Evolutionary conservation across 805 yeast species (phyloP), one percentile per base, ranked within the genome.

Genomic region (Schwanniomyces polymorphus): DNA sequence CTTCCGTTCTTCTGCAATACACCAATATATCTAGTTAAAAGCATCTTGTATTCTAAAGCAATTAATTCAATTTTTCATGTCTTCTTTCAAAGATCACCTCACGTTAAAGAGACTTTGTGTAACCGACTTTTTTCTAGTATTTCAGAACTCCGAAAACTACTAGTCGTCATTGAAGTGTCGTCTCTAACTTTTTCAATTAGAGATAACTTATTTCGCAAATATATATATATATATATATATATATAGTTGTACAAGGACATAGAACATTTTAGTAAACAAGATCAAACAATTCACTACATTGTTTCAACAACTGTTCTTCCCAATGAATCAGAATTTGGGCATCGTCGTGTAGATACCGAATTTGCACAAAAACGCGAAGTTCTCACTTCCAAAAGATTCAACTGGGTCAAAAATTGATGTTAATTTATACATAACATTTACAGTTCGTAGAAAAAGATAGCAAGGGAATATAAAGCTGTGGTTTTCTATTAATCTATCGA

Each of bases 21-120:
- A n/a, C 53, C 53, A 34, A 49, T 44, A 29, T 44, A 37, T 38
- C 44, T 49, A 16, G 42, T 17, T 26, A 48, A 35, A 39, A 45
- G 39, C 46, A 42, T 42, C n/a, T 23, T 48, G 11, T 10, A 26
- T 16, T 27, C 42, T 27, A 10, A 14, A 16, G 27, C 31, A 27
- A 40, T 27, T 26, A 26, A 38, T 16, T 16, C 21, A 31, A 31
- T 31, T 31, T 31, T 31, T 31, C 35, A 31, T 31, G 21, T 31
- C 35, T 31, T 31, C 17, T 18, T 31, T 16, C 21, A n/a, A 29
- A 31, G 14, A n/a, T 37, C 27, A 37, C 27, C 39, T 37, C 39
- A 37, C 39, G 9, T 21, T 21, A 11, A n/a, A 7, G 2, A 8
- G 39, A 14, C 18, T 37, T 37, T 37, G 39, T 37, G 39, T 37